A percentile compares a stretch with the other conserved stretches of the same genome.
These are phyloP conservation scores for Tuber brumale DNA, from an alignment of 495 filamentous ascomycete genomes.

Conservation along the genomic window DNA sequence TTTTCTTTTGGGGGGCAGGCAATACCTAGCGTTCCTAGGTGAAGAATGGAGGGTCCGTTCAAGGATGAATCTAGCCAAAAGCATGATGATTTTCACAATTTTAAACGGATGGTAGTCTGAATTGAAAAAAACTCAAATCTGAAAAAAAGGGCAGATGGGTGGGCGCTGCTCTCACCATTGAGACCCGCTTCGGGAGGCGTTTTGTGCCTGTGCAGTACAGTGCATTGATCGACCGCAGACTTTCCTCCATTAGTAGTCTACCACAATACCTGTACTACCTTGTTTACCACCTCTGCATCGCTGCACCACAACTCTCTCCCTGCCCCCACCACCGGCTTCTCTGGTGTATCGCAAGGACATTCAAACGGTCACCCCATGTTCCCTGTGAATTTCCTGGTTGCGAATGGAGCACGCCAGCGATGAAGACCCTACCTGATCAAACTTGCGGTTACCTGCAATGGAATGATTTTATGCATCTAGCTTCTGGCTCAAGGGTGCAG, in stretches of 20 bases:
- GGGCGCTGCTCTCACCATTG: neutral
- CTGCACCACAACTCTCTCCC: neutral
- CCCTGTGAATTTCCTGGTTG: neutral
- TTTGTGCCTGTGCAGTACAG: neutral
- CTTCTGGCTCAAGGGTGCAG: neutral
- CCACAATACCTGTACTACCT: neutral
- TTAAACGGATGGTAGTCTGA: neutral
- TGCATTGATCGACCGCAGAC: neutral
- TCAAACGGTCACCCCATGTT: neutral
- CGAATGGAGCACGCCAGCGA: neutral
- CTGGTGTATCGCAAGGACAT: neutral
- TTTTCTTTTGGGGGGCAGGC: neutral
- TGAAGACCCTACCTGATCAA: neutral
- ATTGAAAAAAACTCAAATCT: neutral
- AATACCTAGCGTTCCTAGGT: neutral
- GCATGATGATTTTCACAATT: neutral
- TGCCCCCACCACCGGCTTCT: neutral
- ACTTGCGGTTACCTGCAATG: neutral
- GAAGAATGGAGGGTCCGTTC: neutral
- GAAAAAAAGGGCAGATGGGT: neutral
- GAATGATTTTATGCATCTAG: neutral
- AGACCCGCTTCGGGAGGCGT: neutral
- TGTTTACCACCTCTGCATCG: neutral
- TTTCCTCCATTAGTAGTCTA: neutral
- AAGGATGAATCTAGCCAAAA: neutral